Percentiles rank a stretch among this genome's conserved stretches.
Evolutionary conservation across 1,284 basidiomycete species (phyloP).

Genomic region (Schizophyllum amplum): DNA sequence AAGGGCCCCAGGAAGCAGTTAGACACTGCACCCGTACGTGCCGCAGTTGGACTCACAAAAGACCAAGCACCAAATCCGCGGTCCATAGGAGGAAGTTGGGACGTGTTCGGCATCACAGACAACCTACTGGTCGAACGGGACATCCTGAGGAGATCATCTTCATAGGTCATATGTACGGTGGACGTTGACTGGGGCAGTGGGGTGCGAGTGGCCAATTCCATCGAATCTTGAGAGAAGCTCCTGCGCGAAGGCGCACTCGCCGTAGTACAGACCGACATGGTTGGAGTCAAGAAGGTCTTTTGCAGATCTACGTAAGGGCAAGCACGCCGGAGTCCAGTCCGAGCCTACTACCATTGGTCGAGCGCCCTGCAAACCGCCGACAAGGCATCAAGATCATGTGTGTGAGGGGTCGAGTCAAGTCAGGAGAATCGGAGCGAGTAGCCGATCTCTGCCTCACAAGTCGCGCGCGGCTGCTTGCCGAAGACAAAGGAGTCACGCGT

Average conservation of each 20-base stretch:
- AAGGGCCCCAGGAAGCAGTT: background rate
- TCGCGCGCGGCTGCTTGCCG: too few relatives aligned
- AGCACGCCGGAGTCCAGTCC: too few relatives aligned
- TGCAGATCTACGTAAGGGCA: too few relatives aligned
- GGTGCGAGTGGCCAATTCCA: background rate
- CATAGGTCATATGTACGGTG: background rate
- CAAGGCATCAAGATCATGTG: too few relatives aligned
- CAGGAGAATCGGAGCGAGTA: too few relatives aligned
- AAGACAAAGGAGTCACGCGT: too few relatives aligned
- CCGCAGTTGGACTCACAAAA: slow-evolving; percentile 8
- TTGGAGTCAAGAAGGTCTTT: too few relatives aligned
- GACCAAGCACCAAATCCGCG: slow-evolving; percentile 9
- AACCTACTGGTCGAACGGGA: background rate
- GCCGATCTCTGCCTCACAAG: too few relatives aligned
- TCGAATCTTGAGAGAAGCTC: background rate
- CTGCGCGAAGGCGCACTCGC: background rate
- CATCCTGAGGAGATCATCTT: background rate
- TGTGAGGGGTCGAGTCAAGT: too few relatives aligned
- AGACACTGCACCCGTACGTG: background rate
- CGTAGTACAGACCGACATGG: too few relatives aligned
- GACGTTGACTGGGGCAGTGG: background rate
- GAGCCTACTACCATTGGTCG: too few relatives aligned
- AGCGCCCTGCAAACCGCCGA: too few relatives aligned
- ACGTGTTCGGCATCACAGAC: background rate
- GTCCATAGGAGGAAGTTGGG: slow-evolving; percentile 5